Base-by-base conservation (phyloP, 176 grass and related monocot species). In the Oryza australiensis region DNA sequence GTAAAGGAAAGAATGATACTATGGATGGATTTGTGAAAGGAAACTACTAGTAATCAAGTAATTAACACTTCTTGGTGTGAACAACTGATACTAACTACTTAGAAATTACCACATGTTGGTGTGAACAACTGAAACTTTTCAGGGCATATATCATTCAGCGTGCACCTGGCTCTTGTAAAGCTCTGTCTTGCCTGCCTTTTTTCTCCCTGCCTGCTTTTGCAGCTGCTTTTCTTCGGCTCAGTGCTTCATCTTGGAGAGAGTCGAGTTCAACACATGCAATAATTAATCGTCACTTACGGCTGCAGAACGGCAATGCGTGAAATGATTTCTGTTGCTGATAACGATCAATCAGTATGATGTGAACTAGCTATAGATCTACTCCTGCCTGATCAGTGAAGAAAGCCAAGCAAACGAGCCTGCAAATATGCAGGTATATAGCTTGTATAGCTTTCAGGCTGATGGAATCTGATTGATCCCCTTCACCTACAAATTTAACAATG, bases 81-180 rank as follows among this genome's bases (percentile, higher is more conserved):
- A 59, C 18, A 55, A 55, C 18, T 55, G 49, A 55, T 22, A 55
- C 49, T 55, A 22, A 55, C 16, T 11, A 28, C 18, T 5, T 57
- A 22, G 18, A 22, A 55, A 59, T 18, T 18, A 49, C 46, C 49
- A 23, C 53, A 41, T 70, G 68, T n/a, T 59, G 62, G 16, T 69
- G 64, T 77, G 74, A 45, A 62, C 49, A 32, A 38, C 66, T 68
- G 45, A 30, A 72, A 23, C 88, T 79, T 89, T 82, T 24, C 32
- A 29, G 74, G 74, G n/a, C 67, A 49, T 86, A 49, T 86, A 86
- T 90, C 88, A 90, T 90, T 78, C 74, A 90, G 88, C 83, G 88
- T 90, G 88, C 88, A 64, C 46, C 62, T 29, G 78, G 74, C 68
- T 60, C 22, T 18, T 29, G 68, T 40, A 82, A 90, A 83, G 73